A percentile compares a stretch with the other conserved stretches of the same genome.
These are phyloP conservation scores for Boletus barrowsii DNA, from an alignment of 768 basidiomycete genomes.

Conservation along the genomic window DNA sequence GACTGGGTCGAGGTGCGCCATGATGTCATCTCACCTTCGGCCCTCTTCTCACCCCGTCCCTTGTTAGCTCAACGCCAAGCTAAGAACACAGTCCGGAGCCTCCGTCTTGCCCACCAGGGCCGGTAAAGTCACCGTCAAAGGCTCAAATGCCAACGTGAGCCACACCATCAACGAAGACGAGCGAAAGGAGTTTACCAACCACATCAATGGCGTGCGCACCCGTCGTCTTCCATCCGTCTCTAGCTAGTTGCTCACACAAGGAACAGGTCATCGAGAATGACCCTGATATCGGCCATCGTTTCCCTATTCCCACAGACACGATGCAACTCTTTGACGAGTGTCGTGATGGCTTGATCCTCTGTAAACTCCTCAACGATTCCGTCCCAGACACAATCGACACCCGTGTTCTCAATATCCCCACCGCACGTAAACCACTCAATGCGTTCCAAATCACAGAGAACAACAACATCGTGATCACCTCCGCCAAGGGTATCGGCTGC, in stretches of 20 bases:
- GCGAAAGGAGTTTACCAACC: slow-evolving; percentile 92
- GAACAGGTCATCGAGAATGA: slow-evolving; percentile 87
- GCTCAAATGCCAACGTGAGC: slow-evolving; percentile 91
- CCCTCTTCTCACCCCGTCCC: slow-evolving; percentile 9
- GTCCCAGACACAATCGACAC: slow-evolving; percentile 99
- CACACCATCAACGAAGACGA: slow-evolving; percentile 99
- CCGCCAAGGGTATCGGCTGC: slow-evolving; percentile 96
- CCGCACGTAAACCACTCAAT: slow-evolving; percentile 78
- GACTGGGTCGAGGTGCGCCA: slow-evolving; percentile 92
- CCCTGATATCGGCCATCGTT: slow-evolving; percentile 71
- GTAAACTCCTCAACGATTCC: slow-evolving; percentile 98
- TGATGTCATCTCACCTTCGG: slow-evolving; percentile 20
- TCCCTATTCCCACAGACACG: slow-evolving; percentile 92
- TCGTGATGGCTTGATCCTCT: slow-evolving; percentile 92
- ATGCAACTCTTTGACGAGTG: slow-evolving; percentile 99
- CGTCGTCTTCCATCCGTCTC: not conserved
- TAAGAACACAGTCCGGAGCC: slow-evolving; percentile 49
- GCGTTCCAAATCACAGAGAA: slow-evolving; percentile 99
- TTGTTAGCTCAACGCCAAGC: slow-evolving; percentile 74
- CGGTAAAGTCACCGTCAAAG: slow-evolving; percentile 92
- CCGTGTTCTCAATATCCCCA: slow-evolving; percentile 93
- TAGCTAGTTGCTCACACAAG: slow-evolving; percentile 5
- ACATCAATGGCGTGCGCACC: slow-evolving; percentile 86
- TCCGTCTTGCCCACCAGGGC: slow-evolving; percentile 58
- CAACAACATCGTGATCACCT: slow-evolving; percentile 99